Evolutionary conservation across 176 grass and related monocot genomes (phyloP), one percentile per base, ranked within the genome.

Genomic region (Ensete ventricosum): DNA sequence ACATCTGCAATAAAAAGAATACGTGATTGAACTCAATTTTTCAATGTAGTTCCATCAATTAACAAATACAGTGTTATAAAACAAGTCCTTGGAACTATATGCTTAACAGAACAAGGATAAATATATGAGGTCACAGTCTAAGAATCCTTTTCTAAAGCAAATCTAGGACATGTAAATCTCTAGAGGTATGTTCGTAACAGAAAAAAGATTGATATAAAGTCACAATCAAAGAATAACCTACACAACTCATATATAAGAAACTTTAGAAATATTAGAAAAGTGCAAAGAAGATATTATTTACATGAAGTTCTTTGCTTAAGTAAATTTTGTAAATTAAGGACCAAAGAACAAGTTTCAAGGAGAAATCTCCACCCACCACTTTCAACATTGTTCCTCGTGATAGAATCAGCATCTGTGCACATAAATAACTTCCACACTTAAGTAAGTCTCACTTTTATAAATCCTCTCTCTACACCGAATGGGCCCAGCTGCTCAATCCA

Each of bases 1-100:
- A 81, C 71, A 78, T 79, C 66, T 60, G 57, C 57, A 60, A 60
- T n/a, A 60, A 57, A 60, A 60, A 17, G 17, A 57, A 17, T 3
- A 43, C 3, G 34, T 43, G 34, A 43, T 43, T 43, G 34, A 43
- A 43, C 34, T 43, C 34, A 6, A 43, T 43, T 3, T 34, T 43
- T 6, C 34, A 43, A 43, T 43, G 34, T 43, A 43, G 34, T 43
- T 43, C 34, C 34, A 43, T 43, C 34, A 43, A 6, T 43, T 43
- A 43, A 43, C 34, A 43, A 43, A 43, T 43, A 43, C 34, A 43
- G 34, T 43, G 34, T 43, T 43, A 4, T 43, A 43, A 43, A 43
- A 43, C 4, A 43, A 43, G 34, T 43, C 34, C 34, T 43, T 6
- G 34, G 34, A 43, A 43, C 34, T 43, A 57, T 54, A 14, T 54